Evolutionary conservation across 1,284 basidiomycete genomes (phyloP), one percentile per base, ranked within the genome.

Genomic region (Puccinia coronata): DNA sequence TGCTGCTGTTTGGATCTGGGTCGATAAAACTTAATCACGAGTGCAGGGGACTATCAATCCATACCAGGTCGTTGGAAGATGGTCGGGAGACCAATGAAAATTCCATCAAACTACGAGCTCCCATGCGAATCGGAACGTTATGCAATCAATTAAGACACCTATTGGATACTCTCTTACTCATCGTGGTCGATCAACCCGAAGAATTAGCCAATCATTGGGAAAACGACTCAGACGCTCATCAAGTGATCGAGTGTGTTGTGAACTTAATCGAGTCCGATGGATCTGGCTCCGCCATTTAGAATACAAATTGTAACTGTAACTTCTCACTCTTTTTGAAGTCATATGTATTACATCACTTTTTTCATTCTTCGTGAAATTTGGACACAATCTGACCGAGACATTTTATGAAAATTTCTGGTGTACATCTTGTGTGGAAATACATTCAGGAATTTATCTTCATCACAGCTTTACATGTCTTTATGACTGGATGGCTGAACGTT

Each of bases 81-180:
- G 53, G 53, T 39, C 31, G 80, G 51, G 51, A 67, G 49, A 85
- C 83, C 16, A 85, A 85, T 55, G 86, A 89, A 71, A 88, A 88
- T 0, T 85, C 86, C 83, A 88, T 97, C 82, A 91, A 90, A 84
- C 85, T 98, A 83, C 90, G 90, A 80, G 93, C 94, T 0, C 93
- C 91, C 89, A 92, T 94, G 23, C 89, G 95, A 8, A 96, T 97
- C 63, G 95, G 93, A 0, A 91, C 95, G 12, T 88, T 97, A 39
- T 93, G 94, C 55, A 95, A 95, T 83, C 94, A 95, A 84, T 87
- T 97, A n/a, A 88, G 95, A 81, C 39, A 78, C 23, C 53, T 65
- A 36, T 31, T 69, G 39, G 65, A 82, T 61, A 75, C 51, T 34
- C 39, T 80, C 36, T 53, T 76, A 36, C 36, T 55, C 31, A 72